These are phyloP conservation scores for Rugiboletus extremiorientalis DNA, from an alignment of 1,284 basidiomycete species.

Conservation along the genomic window DNA sequence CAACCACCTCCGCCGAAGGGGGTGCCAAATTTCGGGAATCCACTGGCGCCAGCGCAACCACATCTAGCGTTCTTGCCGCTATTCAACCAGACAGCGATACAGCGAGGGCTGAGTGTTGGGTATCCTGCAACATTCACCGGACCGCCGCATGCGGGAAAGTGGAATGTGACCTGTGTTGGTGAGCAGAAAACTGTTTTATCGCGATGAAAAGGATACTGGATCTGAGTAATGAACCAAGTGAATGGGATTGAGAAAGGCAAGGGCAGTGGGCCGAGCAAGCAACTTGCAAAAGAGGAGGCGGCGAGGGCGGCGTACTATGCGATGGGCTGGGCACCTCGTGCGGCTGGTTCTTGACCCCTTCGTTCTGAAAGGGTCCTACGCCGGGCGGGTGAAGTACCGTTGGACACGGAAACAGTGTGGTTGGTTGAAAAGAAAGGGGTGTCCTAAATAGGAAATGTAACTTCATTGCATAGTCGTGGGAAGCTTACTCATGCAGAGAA, in stretches of 20 bases:
- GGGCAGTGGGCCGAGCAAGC: slow-evolving; percentile 62
- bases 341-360: slow-evolving; percentile 10
- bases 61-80: slow-evolving; percentile 60
- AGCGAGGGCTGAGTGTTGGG: slow-evolving; percentile 58
- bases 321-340: slow-evolving; percentile 64
- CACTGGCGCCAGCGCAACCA: slow-evolving; percentile 57
- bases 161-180: slow-evolving; percentile 66
- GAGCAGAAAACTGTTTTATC: slow-evolving; percentile 25
- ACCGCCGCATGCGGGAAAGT: slow-evolving; percentile 62
- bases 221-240: slow-evolving; percentile 43
- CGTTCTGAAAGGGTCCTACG: slow-evolving; percentile 7
- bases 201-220: not conserved
- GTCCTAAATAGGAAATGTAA: slow-evolving; percentile 23
- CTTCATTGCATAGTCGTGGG: slow-evolving; percentile 17
- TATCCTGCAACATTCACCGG: slow-evolving; percentile 60
- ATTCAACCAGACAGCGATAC: slow-evolving; percentile 70
- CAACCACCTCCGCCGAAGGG: slow-evolving; percentile 27
- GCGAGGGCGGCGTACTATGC: slow-evolving; percentile 64
- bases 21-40: slow-evolving; percentile 43
- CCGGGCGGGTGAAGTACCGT: slow-evolving; percentile 31
- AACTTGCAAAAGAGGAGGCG: slow-evolving; percentile 72
- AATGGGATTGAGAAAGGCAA: slow-evolving; percentile 65
- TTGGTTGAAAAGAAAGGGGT: slow-evolving; percentile 7
- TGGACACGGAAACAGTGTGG: no score
- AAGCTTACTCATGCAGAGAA: slow-evolving; percentile 28